Percentiles rank a stretch among this genome's conserved stretches.
These are phyloP conservation scores for Eucalyptus paniculata DNA, from an alignment of 345 rosid species.

Conservation along the genomic window DNA sequence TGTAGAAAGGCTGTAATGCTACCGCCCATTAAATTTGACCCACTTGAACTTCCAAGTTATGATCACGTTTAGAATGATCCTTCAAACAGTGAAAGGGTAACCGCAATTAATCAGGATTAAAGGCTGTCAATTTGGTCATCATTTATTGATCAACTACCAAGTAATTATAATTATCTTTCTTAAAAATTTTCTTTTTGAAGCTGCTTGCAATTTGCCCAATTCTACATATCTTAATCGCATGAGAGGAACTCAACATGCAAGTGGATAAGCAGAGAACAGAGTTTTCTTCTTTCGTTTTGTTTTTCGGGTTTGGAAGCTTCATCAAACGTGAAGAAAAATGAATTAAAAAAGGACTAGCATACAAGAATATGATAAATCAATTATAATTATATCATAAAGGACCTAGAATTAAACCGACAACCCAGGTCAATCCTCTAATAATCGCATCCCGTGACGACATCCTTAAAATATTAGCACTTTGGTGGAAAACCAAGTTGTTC, in stretches of 20 bases:
- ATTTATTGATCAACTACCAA: background rate
- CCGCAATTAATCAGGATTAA: background rate
- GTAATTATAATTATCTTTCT: background rate
- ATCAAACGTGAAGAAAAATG: background rate
- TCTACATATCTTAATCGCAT: background rate
- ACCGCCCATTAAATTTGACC: background rate
- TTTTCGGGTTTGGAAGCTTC: background rate
- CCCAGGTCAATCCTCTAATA: background rate
- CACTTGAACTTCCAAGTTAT: background rate
- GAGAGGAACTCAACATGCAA: background rate
- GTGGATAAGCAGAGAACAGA: background rate
- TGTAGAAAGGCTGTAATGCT: background rate
- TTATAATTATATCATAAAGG: background rate
- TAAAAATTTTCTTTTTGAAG: background rate
- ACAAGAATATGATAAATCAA: background rate
- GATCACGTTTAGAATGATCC: background rate
- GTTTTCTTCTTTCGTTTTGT: background rate
- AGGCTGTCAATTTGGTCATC: background rate
- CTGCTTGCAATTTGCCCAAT: background rate
- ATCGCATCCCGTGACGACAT: background rate
- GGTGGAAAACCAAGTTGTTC: background rate
- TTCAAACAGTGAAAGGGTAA: background rate
- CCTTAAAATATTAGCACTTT: background rate
- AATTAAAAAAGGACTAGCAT: background rate
- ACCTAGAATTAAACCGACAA: background rate